Conservation (phyloP, 306 rosid species). For the Dryas alaskensis region DNA sequence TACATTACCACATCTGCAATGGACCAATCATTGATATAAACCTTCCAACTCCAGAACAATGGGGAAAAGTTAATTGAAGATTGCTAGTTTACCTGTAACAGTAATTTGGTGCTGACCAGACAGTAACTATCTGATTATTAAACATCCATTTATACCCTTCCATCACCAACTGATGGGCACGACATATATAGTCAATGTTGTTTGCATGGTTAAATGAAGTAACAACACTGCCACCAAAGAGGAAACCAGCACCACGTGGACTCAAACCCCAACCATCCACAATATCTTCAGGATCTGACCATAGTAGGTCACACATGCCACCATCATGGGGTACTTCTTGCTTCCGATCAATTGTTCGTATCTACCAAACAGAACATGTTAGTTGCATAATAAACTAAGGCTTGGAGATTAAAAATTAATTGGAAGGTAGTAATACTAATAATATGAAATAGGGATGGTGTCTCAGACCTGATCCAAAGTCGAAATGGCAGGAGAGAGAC, state of each 20-base stretch:
- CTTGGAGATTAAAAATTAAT: not conserved
- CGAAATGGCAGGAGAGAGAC: constrained; percentile 95
- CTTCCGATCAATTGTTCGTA: constrained; percentile 89
- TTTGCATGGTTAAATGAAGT: constrained; percentile 86
- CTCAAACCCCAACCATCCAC: constrained; percentile 98
- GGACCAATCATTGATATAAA: constrained; percentile 23
- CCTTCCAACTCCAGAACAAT: constrained; percentile 21
- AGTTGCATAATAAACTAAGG: constrained; percentile 12
- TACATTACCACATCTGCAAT: constrained; percentile 89
- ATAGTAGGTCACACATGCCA: constrained; percentile 96
- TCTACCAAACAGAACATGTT: constrained; percentile 46
- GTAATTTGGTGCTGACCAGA: constrained; percentile 99
- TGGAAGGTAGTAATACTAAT: not conserved
- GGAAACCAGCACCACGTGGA: constrained; percentile 98
- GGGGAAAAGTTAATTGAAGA: constrained; percentile 9
- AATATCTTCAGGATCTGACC: constrained; percentile 99
- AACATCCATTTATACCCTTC: constrained; percentile 99
- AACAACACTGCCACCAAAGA: constrained; percentile 93
- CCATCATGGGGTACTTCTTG: constrained; percentile 99
- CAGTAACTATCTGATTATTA: constrained; percentile 94
- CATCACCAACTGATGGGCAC: constrained; percentile 99
- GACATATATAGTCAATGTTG: constrained; percentile 92
- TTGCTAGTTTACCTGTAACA: constrained; percentile 71
- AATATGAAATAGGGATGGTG: constrained; percentile 6
- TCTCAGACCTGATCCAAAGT: constrained; percentile 86